Conservation (phyloP, 805 yeast genomes). For the Candida cerambycidarum region DNA sequence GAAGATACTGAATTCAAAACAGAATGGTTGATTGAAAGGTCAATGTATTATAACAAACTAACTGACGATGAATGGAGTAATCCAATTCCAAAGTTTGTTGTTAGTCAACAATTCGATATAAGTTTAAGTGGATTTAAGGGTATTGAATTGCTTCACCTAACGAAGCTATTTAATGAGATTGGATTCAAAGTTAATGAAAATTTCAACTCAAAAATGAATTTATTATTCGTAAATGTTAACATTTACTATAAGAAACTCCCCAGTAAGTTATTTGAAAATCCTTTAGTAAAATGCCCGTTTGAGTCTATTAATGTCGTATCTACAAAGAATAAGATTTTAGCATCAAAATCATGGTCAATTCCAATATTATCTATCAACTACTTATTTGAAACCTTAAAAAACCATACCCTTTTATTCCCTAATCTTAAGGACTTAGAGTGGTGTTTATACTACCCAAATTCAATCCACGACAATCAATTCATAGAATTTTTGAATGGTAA, state of each 20-base stretch:
- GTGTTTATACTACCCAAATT: slow-evolving; percentile 55
- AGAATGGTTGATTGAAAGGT: slow-evolving; percentile 80
- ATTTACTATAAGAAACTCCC: slow-evolving; percentile 45
- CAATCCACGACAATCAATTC: slow-evolving; percentile 11
- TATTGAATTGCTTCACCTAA: slow-evolving; percentile 68
- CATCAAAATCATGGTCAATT: slow-evolving; percentile 56
- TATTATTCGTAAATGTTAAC: slow-evolving; percentile 54
- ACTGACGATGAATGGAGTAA: slow-evolving; percentile 62
- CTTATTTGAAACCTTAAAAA: slow-evolving; percentile 50
- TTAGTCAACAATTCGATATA: slow-evolving; percentile 28
- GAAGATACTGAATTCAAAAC: slow-evolving; percentile 44
- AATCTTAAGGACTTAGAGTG: slow-evolving; percentile 47
- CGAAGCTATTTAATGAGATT: slow-evolving; percentile 55
- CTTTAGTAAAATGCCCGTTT: slow-evolving; percentile 35
- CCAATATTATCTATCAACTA: slow-evolving; percentile 60
- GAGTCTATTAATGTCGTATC: slow-evolving; percentile 38
- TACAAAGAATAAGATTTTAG: slow-evolving; percentile 53
- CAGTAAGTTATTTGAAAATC: slow-evolving; percentile 35
- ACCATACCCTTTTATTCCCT: slow-evolving; percentile 25
- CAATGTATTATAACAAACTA: slow-evolving; percentile 54
- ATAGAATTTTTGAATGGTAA: slow-evolving; percentile 13
- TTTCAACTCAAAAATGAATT: slow-evolving; percentile 51
- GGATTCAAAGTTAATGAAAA: slow-evolving; percentile 52
- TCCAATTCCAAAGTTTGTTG: slow-evolving; percentile 28
- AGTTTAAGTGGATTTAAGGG: slow-evolving; percentile 77